Base-by-base conservation (phyloP, 176 grass and related monocot species). In the Urochloa ruziziensis region DNA sequence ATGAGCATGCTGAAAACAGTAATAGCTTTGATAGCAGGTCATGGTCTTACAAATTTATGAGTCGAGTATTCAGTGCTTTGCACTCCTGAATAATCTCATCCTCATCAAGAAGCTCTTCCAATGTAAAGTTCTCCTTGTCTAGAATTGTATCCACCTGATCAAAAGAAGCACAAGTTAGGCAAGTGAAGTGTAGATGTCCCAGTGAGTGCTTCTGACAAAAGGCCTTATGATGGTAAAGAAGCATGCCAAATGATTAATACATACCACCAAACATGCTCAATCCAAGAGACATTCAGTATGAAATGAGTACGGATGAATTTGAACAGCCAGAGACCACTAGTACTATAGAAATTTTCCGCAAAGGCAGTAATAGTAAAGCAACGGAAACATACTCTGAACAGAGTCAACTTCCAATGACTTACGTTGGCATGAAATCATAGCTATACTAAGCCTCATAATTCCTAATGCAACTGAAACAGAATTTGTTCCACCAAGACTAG, bases 71-170 rank as follows among this genome's bases (percentile, higher is more conserved):
- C 78, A 97, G 87, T 11, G 91, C 94, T 91, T 97, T 97, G 94
- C 94, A 97, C 82, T 97, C 94, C 80, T 97, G 94, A 74, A 97
- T 97, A 74, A 94, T 94, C 49, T 97, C 94, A 70, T 97, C 94
- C 86, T 97, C 94, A 2, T 97, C 94, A 27, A 97, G 94, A 90
- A 97, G 94, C 66, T 97, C 91, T 70, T 97, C 94, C 10, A 97
- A 81, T 27, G 88, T 97, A 75, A 97, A 97, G 71, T 77, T 97
- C 82, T 93, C 94, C 89, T 93, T 97, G 62, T 97, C 94, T 56
- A 97, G 90, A 80, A 97, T 97, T 64, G 86, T 89, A 81, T 97
- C 91, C 84, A 97, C 94, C 94, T 97, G 86, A 42, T 69, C 73
- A 77, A 84, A 19, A 76, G 59, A 33, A 80, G 23, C 71, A 24